Percentiles rank a stretch among this genome's conserved stretches.
Evolutionary conservation across 2,329 filamentous ascomycete species (phyloP).

Genomic region (Fusarium beomiforme): DNA sequence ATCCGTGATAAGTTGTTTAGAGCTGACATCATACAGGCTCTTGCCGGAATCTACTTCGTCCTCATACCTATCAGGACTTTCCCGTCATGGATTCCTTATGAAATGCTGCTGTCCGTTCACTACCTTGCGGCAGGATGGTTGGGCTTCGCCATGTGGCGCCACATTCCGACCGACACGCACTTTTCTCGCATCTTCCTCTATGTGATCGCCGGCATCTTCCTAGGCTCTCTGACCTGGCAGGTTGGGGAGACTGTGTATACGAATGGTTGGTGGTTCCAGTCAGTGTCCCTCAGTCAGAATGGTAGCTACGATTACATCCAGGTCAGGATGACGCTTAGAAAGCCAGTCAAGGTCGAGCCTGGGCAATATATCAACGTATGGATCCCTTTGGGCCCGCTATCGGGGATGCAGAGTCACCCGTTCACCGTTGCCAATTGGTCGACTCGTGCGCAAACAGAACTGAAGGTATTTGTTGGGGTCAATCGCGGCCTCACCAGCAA

Average conservation of each 20-base stretch:
- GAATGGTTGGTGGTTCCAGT: background rate
- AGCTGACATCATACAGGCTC: background rate
- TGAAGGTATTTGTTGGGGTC: background rate
- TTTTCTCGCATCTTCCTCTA: background rate
- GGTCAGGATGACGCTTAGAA: background rate
- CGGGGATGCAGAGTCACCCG: slow-evolving; percentile 3
- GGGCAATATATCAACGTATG: slow-evolving; percentile 15
- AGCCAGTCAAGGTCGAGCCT: slow-evolving; percentile 3
- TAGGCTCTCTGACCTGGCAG: background rate
- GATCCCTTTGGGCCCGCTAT: slow-evolving; percentile 1
- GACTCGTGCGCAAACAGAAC: background rate
- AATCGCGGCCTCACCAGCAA: slow-evolving; percentile 2
- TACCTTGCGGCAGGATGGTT: background rate
- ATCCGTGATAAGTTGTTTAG: background rate
- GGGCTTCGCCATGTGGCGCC: background rate
- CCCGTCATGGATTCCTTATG: background rate
- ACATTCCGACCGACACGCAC: background rate
- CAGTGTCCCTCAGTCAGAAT: background rate
- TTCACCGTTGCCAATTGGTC: slow-evolving; percentile 13
- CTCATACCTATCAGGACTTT: background rate
- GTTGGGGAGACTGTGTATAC: background rate
- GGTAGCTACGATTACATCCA: background rate
- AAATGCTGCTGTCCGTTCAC: background rate
- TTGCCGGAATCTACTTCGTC: background rate
- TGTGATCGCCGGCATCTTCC: background rate